A percentile compares a stretch with the other conserved stretches of the same genome.
Evolutionary conservation across 805 yeast genomes (phyloP).

Genomic region (Ogataea angusta): DNA sequence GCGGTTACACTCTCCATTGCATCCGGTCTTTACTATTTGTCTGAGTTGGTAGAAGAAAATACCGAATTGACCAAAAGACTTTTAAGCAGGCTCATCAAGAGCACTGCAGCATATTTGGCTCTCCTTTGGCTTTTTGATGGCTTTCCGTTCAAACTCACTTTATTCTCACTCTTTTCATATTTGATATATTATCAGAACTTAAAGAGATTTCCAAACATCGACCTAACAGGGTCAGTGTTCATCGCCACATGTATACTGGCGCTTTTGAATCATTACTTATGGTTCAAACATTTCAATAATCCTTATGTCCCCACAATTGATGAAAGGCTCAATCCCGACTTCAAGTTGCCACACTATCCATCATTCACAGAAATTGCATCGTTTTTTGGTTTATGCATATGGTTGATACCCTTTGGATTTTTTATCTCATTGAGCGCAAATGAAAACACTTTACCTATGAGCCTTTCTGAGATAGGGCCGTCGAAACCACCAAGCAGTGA

Average conservation of each 20-base stretch:
- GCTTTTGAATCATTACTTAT: conserved; percentile 73
- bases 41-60: conserved; percentile 92
- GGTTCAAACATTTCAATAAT: conserved; percentile 83
- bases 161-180: conserved; percentile 70
- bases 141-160: conserved; percentile 66
- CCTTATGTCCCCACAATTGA: conserved; percentile 70
- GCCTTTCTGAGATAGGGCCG: conserved; percentile 19
- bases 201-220: conserved; percentile 78
- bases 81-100: conserved; percentile 59
- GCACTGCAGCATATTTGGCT: conserved; percentile 51
- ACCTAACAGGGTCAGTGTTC: conserved; percentile 68
- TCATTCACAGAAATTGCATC: conserved; percentile 89
- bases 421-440: conserved; percentile 91
- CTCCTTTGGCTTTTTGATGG: conserved; percentile 70
- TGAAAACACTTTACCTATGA: conserved; percentile 76
- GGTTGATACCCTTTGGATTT: conserved; percentile 91
- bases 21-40: conserved; percentile 84
- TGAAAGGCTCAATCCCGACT: conserved; percentile 54
- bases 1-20: conserved; percentile 65
- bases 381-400: conserved; percentile 87
- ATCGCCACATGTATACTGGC: conserved; percentile 70
- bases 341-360: conserved; percentile 66
- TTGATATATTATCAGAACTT: conserved; percentile 74
- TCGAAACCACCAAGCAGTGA: conserved; percentile 4
- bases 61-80: conserved; percentile 78